phyloP scores from a whole-genome alignment of 805 yeast species.

The Candida rishiriensis region DNA sequence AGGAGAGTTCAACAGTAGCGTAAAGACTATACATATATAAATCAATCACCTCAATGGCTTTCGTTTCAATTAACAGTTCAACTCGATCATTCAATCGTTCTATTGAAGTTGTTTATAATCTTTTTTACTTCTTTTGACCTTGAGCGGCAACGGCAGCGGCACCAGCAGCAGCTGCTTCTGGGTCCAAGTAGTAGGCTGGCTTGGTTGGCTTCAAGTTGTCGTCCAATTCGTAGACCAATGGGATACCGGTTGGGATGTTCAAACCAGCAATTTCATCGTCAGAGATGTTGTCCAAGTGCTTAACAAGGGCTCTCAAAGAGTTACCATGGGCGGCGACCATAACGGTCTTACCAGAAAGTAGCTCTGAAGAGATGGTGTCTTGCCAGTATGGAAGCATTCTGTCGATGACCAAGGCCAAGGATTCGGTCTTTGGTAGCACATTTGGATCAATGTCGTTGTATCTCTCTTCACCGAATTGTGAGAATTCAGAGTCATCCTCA shows the following conservation, averaged over 20 bases:
- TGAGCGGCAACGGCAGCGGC: constrained; percentile 99
- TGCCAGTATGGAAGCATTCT: constrained; percentile 97
- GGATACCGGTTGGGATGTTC: constrained; percentile 98
- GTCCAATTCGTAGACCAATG: constrained; percentile 94
- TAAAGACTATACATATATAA: too few species aligned
- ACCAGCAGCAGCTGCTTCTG: constrained; percentile 99
- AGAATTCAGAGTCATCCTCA: constrained; percentile 70
- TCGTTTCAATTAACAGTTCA: too few species aligned
- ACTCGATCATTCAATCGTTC: too few species aligned
- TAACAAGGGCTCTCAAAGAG: constrained; percentile 94
- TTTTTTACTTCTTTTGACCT: constrained; percentile 61
- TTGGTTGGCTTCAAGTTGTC: constrained; percentile 81
- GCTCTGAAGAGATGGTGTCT: constrained; percentile 81
- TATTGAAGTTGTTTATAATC: too few species aligned
- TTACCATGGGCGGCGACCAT: constrained; percentile 96
- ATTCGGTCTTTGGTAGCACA: constrained; percentile 90
- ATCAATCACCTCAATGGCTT: too few species aligned
- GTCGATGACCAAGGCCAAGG: constrained; percentile 90
- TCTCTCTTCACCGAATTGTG: constrained; percentile 83
- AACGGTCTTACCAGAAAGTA: constrained; percentile 84
- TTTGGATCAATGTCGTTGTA: constrained; percentile 79
- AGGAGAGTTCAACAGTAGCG: too few species aligned
- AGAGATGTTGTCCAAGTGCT: constrained; percentile 90
- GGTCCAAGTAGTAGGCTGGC: constrained; percentile 95
- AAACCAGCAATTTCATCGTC: constrained; percentile 89